A percentile compares a stretch with the other conserved stretches of the same genome.
These are phyloP conservation scores for Talaromyces sp. DNA, from an alignment of 2,329 filamentous ascomycete species.

Conservation along the genomic window DNA sequence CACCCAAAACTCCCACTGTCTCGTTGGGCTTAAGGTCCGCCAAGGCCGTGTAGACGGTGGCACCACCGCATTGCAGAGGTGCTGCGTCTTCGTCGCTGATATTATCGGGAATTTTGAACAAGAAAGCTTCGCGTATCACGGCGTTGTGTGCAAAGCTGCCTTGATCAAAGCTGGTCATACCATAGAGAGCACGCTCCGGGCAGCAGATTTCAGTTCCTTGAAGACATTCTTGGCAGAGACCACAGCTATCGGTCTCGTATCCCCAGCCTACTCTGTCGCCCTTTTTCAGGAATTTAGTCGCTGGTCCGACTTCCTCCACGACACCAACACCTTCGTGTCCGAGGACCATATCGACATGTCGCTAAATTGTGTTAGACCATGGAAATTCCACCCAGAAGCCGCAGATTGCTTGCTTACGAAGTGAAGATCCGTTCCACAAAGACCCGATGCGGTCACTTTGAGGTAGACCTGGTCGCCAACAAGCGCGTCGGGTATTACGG, in stretches of 20 bases:
- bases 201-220: conserved; percentile 39
- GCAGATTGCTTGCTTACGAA: conserved; percentile 9
- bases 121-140: conserved; percentile 32
- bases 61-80: conserved; percentile 36
- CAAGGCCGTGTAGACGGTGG: conserved; percentile 51
- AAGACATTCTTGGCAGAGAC: conserved; percentile 39
- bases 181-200: conserved; percentile 23
- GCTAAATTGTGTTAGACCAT: not conserved
- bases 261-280: conserved; percentile 62
- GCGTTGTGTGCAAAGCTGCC: conserved; percentile 31
- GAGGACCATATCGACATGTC: conserved; percentile 32
- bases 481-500: not conserved
- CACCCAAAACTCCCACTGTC: conserved; percentile 63
- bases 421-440: conserved; percentile 24
- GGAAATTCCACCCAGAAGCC: not conserved
- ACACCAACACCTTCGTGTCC: conserved; percentile 63
- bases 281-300: conserved; percentile 46
- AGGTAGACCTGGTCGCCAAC: conserved; percentile 17
- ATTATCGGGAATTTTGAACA: conserved; percentile 35
- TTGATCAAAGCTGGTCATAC: conserved; percentile 31
- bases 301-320: conserved; percentile 50
- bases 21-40: conserved; percentile 64
- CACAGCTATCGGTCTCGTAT: conserved; percentile 55
- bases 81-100: conserved; percentile 28
- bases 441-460: conserved; percentile 20